Percentiles rank a stretch among this genome's conserved stretches.
Evolutionary conservation across 2,329 filamentous ascomycete genomes (phyloP).

Genomic region (Immersiporthe knoxdaviesiana): DNA sequence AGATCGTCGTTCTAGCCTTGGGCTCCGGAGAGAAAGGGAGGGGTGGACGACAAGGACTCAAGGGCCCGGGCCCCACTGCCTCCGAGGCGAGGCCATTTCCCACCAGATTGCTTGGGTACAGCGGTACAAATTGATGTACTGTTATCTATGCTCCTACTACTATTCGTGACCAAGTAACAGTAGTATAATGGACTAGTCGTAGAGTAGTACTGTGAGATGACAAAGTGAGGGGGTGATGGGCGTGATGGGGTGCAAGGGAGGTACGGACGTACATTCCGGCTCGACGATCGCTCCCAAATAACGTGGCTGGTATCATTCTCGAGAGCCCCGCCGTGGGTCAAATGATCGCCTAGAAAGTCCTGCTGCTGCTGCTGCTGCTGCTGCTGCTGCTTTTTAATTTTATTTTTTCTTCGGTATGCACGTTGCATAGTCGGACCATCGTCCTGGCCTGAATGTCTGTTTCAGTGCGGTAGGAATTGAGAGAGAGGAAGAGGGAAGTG

Average conservation of each 20-base stretch:
- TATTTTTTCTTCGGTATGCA: too few species aligned
- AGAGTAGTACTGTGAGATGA: neutral
- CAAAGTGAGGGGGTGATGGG: neutral
- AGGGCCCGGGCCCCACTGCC: neutral
- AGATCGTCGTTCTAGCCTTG: constrained; percentile 4
- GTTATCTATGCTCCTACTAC: neutral
- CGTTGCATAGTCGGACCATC: neutral
- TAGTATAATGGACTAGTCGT: neutral
- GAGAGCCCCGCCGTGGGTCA: neutral
- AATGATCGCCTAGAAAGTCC: constrained; percentile 11
- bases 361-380: constrained; percentile 3
- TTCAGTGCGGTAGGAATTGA: constrained; percentile 2
- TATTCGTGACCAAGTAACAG: neutral
- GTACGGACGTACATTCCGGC: neutral
- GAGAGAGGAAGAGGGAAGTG: too few species aligned
- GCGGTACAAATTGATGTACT: neutral
- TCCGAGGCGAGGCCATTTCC: neutral
- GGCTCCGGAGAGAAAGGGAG: neutral
- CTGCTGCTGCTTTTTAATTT: too few species aligned
- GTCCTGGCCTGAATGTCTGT: constrained; percentile 11
- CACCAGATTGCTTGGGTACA: neutral
- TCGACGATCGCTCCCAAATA: neutral
- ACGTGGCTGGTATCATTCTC: neutral
- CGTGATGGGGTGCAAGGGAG: neutral
- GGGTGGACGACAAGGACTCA: neutral